Base-by-base conservation (phyloP, 345 rosid genomes). In the Lumnitzera racemosa region DNA sequence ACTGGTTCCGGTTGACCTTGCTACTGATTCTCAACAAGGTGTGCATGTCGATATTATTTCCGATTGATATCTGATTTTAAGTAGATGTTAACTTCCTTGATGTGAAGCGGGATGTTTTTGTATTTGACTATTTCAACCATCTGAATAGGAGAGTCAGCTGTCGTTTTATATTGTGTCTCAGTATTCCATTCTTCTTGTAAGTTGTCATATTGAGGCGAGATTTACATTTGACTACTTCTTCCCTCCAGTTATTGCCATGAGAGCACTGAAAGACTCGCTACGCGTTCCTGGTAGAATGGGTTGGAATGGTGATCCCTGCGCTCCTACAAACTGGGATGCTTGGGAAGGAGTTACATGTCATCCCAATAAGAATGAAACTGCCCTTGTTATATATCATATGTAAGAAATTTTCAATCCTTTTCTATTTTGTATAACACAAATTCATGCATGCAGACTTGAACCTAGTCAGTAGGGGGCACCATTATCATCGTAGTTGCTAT, bases 291-390 rank as follows among this genome's bases (percentile, higher is more conserved):
- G 70, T 65, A 81, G 99, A 64, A 90, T 94, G 99, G 99, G 99
- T 51, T 94, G 99, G 99, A 94, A 86, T 74, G 99, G 99, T 56
- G 97, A 94, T 79, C 99, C 99, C 12, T 94, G 99, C 76, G 91
- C 97, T 68, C 99, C 99, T 55, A 88, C 96, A 17, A 82, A 58
- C 47, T 94, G 99, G 99, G 90, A 88, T 68, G 95, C 97, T 70
- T 94, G 99, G 99, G 99, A 94, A 69, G 99, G 99, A 62, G 91
- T 90, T 63, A 78, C 86, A 24, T 94, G 97, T 67, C 86, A 70
- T 29, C 68, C 83, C 56, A 83, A 80, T 81, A 70, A 80, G 66
- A 65, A 78, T 52, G 85, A 75, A 71, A 79, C 84, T 74, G 87
- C 84, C 17, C 95, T 95, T 61, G 83, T 88, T 46, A 85, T 95